Evolutionary conservation across 1,139 yeast genomes (phyloP).

Genomic region (Kodamaea ohmeri): DNA sequence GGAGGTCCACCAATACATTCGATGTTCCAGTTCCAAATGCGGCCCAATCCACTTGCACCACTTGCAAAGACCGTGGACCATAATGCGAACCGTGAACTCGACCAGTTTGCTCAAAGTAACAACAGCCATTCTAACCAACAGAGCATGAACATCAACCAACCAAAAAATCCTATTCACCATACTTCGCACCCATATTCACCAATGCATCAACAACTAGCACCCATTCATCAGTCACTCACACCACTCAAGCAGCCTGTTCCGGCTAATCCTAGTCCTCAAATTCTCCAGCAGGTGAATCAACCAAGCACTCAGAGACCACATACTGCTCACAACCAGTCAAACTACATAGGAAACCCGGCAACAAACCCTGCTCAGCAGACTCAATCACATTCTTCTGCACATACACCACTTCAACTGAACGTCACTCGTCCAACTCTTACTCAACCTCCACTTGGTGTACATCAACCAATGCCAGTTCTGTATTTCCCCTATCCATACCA

Average conservation of each 20-base stretch:
- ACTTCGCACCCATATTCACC: too few relatives aligned
- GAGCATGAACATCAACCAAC: too few relatives aligned
- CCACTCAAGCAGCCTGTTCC: neutral
- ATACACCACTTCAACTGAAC: too few relatives aligned
- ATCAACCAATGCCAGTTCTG: neutral
- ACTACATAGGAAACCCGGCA: too few relatives aligned
- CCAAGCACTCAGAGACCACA: too few relatives aligned
- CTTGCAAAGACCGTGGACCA: neutral
- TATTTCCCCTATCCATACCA: neutral
- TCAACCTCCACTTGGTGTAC: neutral
- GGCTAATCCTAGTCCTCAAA: too few relatives aligned
- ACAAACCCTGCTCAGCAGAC: too few relatives aligned
- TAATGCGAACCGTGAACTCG: neutral
- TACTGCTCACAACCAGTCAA: too few relatives aligned
- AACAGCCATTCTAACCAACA: neutral
- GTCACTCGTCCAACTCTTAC: too few relatives aligned
- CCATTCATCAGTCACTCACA: neutral
- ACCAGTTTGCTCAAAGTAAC: neutral
- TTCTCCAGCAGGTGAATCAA: neutral
- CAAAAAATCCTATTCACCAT: too few relatives aligned
- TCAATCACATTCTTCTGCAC: too few relatives aligned
- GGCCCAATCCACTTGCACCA: neutral
- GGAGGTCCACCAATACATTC: constrained; percentile 17
- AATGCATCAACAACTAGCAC: neutral
- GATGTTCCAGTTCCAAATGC: constrained; percentile 14